phyloP scores from a whole-genome alignment of 2,329 filamentous ascomycete genomes.

The Aureobasidium sp. region DNA sequence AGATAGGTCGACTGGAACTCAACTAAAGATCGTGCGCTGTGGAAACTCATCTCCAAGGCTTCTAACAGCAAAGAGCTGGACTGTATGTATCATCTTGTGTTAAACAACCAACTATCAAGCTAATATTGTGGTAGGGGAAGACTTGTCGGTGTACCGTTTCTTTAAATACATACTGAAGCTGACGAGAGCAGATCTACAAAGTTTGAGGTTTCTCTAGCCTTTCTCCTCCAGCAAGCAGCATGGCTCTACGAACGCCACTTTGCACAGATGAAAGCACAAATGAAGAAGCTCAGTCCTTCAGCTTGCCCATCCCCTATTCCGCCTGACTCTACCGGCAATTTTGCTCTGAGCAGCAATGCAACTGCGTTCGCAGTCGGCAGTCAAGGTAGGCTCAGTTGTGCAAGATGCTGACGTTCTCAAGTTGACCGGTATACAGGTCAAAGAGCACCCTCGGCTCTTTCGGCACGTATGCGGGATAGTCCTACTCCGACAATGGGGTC shows the following conservation, averaged over 20 bases:
- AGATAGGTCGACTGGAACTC: slow-evolving; percentile 77
- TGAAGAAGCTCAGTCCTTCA: slow-evolving; percentile 64
- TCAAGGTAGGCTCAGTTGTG: not conserved
- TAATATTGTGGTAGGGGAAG: slow-evolving; percentile 53
- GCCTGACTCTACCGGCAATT: slow-evolving; percentile 30
- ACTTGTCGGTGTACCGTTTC: slow-evolving; percentile 51
- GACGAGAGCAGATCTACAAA: slow-evolving; percentile 51
- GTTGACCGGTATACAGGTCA: slow-evolving; percentile 22
- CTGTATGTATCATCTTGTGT: slow-evolving; percentile 49
- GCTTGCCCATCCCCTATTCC: slow-evolving; percentile 52
- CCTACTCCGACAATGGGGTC: slow-evolving; percentile 42
- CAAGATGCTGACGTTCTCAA: not conserved
- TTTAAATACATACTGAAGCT: not conserved
- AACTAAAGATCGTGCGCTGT: slow-evolving; percentile 77
- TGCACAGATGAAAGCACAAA: slow-evolving; percentile 81
- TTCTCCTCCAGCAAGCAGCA: slow-evolving; percentile 86
- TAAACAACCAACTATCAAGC: slow-evolving; percentile 13
- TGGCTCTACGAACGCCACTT: slow-evolving; percentile 90
- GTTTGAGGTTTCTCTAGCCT: slow-evolving; percentile 80
- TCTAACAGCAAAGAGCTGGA: slow-evolving; percentile 75
- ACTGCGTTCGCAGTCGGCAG: not conserved
- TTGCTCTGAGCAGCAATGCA: slow-evolving; percentile 34
- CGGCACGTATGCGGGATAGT: slow-evolving; percentile 51
- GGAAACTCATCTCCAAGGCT: slow-evolving; percentile 79
- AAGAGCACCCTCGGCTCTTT: slow-evolving; percentile 48